Percentiles rank a stretch among this genome's conserved stretches.
These are phyloP conservation scores for Botrytis deweyae DNA, from an alignment of 2,329 filamentous ascomycete genomes.

Conservation along the genomic window DNA sequence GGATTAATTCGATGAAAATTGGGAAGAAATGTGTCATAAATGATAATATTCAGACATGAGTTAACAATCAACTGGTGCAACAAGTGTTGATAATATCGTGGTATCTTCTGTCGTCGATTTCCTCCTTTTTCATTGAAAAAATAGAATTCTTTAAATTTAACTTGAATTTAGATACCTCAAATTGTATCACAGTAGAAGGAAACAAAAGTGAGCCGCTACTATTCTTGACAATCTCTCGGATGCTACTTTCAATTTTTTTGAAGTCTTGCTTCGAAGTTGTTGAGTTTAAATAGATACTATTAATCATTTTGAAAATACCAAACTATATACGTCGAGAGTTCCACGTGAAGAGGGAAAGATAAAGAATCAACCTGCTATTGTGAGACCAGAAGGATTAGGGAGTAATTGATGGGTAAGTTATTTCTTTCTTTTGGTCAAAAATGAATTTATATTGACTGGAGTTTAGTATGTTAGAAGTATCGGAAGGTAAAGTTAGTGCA, in stretches of 20 bases:
- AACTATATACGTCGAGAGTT: neutral
- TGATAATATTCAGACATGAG: neutral
- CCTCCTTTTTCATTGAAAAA: neutral
- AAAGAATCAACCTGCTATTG: too few species aligned
- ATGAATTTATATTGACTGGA: too few species aligned
- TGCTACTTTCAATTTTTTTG: neutral
- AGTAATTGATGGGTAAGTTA: too few species aligned
- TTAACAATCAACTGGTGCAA: neutral
- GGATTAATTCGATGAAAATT: neutral
- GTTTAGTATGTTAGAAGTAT: neutral
- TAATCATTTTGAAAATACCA: neutral
- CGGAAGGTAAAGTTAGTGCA: neutral
- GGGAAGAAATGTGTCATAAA: too few species aligned
- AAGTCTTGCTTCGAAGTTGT: neutral
- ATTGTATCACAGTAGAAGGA: neutral
- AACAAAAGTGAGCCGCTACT: neutral
- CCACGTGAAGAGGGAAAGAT: neutral
- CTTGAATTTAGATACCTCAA: neutral
- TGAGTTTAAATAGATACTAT: neutral
- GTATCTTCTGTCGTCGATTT: neutral
- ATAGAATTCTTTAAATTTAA: neutral
- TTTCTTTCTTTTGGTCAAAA: too few species aligned
- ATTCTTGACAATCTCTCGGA: neutral
- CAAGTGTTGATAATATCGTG: neutral
- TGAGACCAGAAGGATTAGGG: too few species aligned